Percentiles rank a stretch among this genome's conserved stretches.
Conservation (phyloP, 495 filamentous ascomycete genomes). For the Aspergillus wentii region DNA sequence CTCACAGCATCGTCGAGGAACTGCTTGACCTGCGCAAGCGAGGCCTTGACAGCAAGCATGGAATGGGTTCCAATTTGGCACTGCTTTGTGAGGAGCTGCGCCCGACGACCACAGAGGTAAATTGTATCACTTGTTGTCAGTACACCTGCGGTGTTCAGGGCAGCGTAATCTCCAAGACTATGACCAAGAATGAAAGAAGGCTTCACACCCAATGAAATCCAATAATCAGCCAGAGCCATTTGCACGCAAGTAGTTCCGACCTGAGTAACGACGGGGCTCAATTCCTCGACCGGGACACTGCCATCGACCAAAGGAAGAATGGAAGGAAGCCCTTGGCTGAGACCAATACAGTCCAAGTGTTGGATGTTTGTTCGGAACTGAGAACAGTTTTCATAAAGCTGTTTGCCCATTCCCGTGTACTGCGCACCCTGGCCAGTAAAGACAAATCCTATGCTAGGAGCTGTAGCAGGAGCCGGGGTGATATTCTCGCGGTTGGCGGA, state of each 20-base stretch:
- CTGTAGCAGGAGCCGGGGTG: constrained; percentile 36
- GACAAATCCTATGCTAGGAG: constrained; percentile 46
- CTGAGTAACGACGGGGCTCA: constrained; percentile 74
- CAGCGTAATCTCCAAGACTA: constrained; percentile 73
- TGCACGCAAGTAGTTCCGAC: constrained; percentile 74
- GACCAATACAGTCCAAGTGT: constrained; percentile 63
- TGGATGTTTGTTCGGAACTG: constrained; percentile 68
- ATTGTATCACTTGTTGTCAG: constrained; percentile 69
- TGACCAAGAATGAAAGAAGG: constrained; percentile 80
- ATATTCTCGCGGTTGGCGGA: constrained; percentile 19
- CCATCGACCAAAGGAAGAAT: constrained; percentile 60
- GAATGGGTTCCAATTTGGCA: constrained; percentile 66
- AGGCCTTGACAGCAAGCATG: constrained; percentile 44
- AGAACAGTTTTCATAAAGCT: constrained; percentile 59
- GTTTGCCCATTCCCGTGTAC: constrained; percentile 63
- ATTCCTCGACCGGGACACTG: constrained; percentile 37
- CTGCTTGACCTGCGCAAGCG: constrained; percentile 20
- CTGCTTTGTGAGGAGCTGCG: constrained; percentile 63
- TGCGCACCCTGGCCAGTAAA: constrained; percentile 54
- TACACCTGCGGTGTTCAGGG: constrained; percentile 71
- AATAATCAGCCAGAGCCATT: constrained; percentile 79
- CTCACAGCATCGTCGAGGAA: constrained; percentile 18
- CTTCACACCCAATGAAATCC: constrained; percentile 71
- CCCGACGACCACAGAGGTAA: constrained; percentile 67
- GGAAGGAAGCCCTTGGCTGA: constrained; percentile 63